phyloP scores from a whole-genome alignment of 2,329 filamentous ascomycete species.

The Xylaria sp. region DNA sequence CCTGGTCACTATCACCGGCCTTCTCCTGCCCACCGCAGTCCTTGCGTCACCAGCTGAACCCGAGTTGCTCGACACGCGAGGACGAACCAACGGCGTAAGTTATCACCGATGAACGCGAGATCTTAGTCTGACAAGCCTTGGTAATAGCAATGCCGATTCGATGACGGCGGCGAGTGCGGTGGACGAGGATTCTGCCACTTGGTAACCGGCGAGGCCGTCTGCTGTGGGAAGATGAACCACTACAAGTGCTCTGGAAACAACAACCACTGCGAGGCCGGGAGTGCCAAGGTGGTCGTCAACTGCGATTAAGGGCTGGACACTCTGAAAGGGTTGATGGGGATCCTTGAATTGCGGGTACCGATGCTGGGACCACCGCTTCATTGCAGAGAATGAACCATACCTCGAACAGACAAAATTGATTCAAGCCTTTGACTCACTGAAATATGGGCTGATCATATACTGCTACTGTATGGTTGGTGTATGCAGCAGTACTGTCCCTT shows the following conservation, averaged over 20 bases:
- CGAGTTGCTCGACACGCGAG: slow-evolving; percentile 5
- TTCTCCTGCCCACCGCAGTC: slow-evolving; percentile 5
- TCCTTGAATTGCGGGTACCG: too few species aligned
- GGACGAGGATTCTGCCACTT: slow-evolving; percentile 9
- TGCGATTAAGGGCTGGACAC: background rate
- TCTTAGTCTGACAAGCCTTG: background rate
- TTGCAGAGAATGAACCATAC: too few species aligned
- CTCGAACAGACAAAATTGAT: too few species aligned
- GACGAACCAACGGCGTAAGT: slow-evolving; percentile 10
- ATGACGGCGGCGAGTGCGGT: slow-evolving; percentile 7
- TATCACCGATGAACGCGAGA: background rate
- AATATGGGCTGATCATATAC: too few species aligned
- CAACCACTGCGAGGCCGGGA: slow-evolving; percentile 8
- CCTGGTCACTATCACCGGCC: slow-evolving; percentile 3
- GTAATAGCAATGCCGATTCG: slow-evolving; percentile 12
- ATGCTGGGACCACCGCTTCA: too few species aligned
- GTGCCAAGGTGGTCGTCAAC: slow-evolving; percentile 8
- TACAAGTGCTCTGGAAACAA: slow-evolving; percentile 9
- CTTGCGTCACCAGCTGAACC: slow-evolving; percentile 2
- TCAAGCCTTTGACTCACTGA: too few species aligned
- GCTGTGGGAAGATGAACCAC: slow-evolving; percentile 11
- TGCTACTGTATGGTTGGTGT: too few species aligned
- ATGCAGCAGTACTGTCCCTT: too few species aligned
- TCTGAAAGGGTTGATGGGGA: too few species aligned
- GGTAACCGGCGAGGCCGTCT: slow-evolving; percentile 3